Conservation (phyloP, 2,329 filamentous ascomycete species). For the Arthrinium puccinioides region DNA sequence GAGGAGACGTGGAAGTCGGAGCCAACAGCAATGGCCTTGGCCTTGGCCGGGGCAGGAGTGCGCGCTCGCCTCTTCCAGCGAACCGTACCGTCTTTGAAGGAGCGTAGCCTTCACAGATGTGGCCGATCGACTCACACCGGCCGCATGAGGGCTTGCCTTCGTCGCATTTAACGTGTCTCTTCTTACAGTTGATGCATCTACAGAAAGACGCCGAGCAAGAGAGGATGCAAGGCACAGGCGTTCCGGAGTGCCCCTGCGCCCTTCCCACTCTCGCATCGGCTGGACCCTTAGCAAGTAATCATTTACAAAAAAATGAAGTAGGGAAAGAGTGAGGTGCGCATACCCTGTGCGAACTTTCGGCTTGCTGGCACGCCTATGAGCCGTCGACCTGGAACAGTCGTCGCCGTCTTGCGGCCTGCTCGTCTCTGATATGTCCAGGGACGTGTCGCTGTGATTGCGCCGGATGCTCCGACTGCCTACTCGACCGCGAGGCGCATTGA, state of each 20-base stretch:
- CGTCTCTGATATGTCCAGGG: background rate
- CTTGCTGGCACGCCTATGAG: constrained; percentile 18
- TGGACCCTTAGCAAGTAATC: constrained; percentile 1
- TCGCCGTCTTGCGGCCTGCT: too few species aligned
- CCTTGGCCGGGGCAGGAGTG: background rate
- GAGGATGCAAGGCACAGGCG: background rate
- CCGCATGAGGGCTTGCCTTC: constrained; percentile 20
- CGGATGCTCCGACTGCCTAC: constrained; percentile 3
- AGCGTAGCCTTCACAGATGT: constrained; percentile 23
- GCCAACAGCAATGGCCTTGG: constrained; percentile 2
- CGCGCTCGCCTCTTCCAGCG: too few species aligned
- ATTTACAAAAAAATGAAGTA: constrained; percentile 4
- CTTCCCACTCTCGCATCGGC: background rate
- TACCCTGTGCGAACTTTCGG: constrained; percentile 19
- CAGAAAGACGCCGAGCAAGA: background rate
- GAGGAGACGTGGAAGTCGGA: background rate
- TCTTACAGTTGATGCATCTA: constrained; percentile 17
- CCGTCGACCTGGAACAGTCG: too few species aligned
- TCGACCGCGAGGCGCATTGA: too few species aligned
- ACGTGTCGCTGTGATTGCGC: constrained; percentile 3
- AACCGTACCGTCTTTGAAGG: constrained; percentile 10
- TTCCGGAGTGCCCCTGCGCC: background rate
- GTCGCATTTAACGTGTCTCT: constrained; percentile 20
- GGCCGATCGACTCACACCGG: constrained; percentile 20
- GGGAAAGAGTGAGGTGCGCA: background rate